phyloP scores from a whole-genome alignment of 1,284 basidiomycete species.

The Tranzscheliella williamsii region DNA sequence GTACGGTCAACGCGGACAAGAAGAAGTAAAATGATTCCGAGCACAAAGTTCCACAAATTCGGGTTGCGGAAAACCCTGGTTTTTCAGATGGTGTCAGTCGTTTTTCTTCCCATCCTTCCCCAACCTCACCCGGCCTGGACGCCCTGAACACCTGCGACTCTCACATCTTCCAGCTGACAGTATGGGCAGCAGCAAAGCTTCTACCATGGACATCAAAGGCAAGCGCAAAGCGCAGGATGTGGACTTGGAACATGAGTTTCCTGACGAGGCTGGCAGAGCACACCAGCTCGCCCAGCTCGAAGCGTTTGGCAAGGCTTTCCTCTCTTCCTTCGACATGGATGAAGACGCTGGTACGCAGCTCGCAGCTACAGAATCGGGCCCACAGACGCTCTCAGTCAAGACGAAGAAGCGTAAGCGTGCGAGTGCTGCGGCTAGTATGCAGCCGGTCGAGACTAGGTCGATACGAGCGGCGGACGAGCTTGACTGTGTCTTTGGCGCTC shows the following conservation, averaged over 20 bases:
- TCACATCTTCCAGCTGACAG: too few species aligned
- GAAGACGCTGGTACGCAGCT: background rate
- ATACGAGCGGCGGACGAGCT: conserved; percentile 10
- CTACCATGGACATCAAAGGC: background rate
- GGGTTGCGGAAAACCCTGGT: too few species aligned
- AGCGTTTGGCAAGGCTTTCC: conserved; percentile 29
- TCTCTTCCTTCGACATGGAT: conserved; percentile 24
- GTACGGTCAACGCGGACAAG: too few species aligned
- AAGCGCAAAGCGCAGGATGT: conserved; percentile 5
- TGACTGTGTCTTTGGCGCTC: conserved; percentile 16
- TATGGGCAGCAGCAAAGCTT: too few species aligned
- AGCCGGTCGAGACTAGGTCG: background rate
- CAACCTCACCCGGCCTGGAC: too few species aligned
- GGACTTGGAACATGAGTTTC: background rate
- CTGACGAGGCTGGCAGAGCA: conserved; percentile 2
- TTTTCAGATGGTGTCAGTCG: too few species aligned
- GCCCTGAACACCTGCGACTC: too few species aligned
- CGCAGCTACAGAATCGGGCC: conserved; percentile 1
- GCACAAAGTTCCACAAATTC: too few species aligned
- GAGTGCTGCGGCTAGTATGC: background rate
- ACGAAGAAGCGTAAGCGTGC: conserved; percentile 26
- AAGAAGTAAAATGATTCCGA: too few species aligned
- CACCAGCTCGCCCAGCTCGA: conserved; percentile 28
- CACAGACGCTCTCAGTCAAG: too few species aligned
- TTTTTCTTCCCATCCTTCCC: too few species aligned